phyloP scores from a whole-genome alignment of 352 stramenopile genomes.

The Phytophthora sp. region DNA sequence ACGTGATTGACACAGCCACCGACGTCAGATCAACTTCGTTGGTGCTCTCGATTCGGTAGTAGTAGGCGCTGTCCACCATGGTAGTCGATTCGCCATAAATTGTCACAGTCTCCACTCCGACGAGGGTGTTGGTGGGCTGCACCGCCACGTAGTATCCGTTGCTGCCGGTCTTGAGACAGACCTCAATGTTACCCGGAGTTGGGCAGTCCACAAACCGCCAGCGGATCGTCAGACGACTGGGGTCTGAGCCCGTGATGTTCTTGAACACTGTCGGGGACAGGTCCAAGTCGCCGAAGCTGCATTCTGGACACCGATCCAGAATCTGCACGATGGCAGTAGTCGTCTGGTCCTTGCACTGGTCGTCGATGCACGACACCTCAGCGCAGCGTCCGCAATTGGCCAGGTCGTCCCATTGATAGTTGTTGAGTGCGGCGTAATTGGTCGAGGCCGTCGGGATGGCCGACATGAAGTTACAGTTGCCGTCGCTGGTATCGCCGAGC shows the following conservation, averaged over 20 bases:
- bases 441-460: conserved; percentile 44
- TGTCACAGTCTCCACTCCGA: conserved; percentile 53
- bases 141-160: conserved; percentile 63
- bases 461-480: conserved; percentile 59
- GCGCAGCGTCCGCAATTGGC: conserved; percentile 61
- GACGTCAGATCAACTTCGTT: conserved; percentile 41
- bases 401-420: conserved; percentile 55
- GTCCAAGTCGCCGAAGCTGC: conserved; percentile 65
- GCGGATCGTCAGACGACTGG: conserved; percentile 54
- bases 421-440: conserved; percentile 76
- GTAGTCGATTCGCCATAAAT: conserved; percentile 60
- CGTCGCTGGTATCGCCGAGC: conserved; percentile 27
- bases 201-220: conserved; percentile 73
- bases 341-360: conserved; percentile 46
- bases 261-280: conserved; percentile 70
- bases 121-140: conserved; percentile 57
- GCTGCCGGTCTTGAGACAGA: conserved; percentile 67
- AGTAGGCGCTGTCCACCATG: conserved; percentile 69
- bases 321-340: conserved; percentile 60
- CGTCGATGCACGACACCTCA: conserved; percentile 59
- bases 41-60: conserved; percentile 52
- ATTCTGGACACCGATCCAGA: conserved; percentile 72
- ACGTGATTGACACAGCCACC: conserved; percentile 55
- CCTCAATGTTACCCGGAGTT: conserved; percentile 50
- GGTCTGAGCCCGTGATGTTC: conserved; percentile 61